Evolutionary conservation across 768 basidiomycete species (phyloP).

Genomic region (Lactarius akahatsu): DNA sequence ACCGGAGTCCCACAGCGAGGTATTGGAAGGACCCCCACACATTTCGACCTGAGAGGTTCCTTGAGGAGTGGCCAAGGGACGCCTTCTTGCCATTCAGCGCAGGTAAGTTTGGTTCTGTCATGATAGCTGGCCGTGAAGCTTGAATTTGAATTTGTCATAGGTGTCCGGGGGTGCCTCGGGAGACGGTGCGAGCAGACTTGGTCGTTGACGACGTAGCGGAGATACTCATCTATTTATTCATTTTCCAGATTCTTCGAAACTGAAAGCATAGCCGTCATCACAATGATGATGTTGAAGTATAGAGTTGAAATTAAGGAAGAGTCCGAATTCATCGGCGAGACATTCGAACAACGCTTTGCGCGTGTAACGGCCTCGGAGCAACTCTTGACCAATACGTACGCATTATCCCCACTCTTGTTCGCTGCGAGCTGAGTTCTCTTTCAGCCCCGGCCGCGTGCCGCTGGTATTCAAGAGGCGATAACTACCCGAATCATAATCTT

Average conservation of each 20-base stretch:
- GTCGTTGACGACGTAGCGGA: too few species aligned
- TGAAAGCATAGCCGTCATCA: constrained; percentile 47
- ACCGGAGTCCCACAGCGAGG: constrained; percentile 39
- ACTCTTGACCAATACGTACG: constrained; percentile 18
- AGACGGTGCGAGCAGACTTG: constrained; percentile 21
- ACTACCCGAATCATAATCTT: too few species aligned
- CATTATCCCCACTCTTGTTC: not conserved
- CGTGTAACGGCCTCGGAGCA: constrained; percentile 7
- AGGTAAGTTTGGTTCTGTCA: constrained; percentile 14
- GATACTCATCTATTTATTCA: not conserved
- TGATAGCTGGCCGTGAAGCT: not conserved
- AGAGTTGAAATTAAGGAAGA: constrained; percentile 52
- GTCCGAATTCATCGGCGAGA: constrained; percentile 44
- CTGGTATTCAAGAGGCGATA: constrained; percentile 28
- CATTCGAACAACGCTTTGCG: constrained; percentile 44
- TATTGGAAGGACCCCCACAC: constrained; percentile 55
- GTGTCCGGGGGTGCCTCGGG: constrained; percentile 30
- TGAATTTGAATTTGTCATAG: constrained; percentile 1
- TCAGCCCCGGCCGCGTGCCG: constrained; percentile 26
- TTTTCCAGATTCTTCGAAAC: constrained; percentile 49
- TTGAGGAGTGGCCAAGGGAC: constrained; percentile 36
- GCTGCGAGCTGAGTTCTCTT: not conserved
- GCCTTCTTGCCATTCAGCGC: constrained; percentile 38
- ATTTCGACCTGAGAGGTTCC: constrained; percentile 44
- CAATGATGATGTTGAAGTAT: constrained; percentile 46